These are phyloP conservation scores for Quercus lobata DNA, from an alignment of 331 rosid genomes.

Conservation along the genomic window DNA sequence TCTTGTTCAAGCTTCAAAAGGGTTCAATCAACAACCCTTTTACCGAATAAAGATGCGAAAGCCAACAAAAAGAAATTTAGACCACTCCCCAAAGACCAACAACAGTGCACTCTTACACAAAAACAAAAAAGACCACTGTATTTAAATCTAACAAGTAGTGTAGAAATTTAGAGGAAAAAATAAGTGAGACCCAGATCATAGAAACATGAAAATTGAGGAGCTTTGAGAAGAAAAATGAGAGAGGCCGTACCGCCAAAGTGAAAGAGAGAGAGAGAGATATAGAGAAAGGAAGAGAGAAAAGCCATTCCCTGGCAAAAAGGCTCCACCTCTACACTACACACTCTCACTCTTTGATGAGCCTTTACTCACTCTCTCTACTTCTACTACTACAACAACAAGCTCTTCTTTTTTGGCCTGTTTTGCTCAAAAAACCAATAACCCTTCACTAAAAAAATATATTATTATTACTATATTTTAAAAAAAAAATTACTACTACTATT, in stretches of 20 bases:
- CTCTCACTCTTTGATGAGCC: too few relatives aligned
- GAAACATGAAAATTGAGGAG: constrained; percentile 7
- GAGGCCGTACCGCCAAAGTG: constrained; percentile 38
- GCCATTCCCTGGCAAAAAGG: constrained; percentile 41
- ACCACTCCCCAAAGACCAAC: constrained; percentile 22
- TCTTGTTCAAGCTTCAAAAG: constrained; percentile 43
- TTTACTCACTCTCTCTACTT: too few relatives aligned
- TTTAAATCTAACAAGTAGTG: constrained; percentile 14
- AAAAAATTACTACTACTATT: not conserved
- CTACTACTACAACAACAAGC: not conserved
- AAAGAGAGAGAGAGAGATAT: constrained; percentile 4
- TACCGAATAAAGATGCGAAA: constrained; percentile 28
- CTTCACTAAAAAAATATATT: not conserved
- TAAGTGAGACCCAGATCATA: constrained; percentile 30
- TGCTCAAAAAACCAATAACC: constrained; percentile 8
- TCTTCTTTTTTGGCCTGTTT: constrained; percentile 34
- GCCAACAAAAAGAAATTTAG: constrained; percentile 20
- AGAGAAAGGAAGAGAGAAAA: constrained; percentile 26
- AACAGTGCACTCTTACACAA: constrained; percentile 23
- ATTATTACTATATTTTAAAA: not conserved
- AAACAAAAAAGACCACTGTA: constrained; percentile 12
- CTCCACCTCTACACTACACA: not conserved
- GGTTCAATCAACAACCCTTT: constrained; percentile 37
- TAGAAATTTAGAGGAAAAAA: constrained; percentile 23
- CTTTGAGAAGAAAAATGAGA: constrained; percentile 14